A percentile compares a stretch with the other conserved stretches of the same genome.
These are phyloP conservation scores for Malus hybrid DNA, from an alignment of 331 rosid genomes.

Conservation along the genomic window DNA sequence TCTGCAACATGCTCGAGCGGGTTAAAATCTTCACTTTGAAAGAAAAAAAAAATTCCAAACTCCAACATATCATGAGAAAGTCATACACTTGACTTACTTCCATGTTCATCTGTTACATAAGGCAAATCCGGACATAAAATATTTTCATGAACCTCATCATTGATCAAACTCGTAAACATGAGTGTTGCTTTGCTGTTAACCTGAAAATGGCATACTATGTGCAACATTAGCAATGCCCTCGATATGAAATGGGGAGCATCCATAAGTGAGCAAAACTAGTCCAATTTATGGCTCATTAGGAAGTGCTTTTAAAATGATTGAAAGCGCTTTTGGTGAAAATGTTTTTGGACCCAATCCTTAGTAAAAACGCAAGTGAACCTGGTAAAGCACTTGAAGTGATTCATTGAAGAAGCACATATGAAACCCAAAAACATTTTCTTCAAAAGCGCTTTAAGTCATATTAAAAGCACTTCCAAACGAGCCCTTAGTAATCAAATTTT, in stretches of 20 bases:
- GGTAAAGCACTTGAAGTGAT: too few species aligned
- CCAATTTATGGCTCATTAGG: not conserved
- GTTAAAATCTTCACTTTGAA: conserved; percentile 5
- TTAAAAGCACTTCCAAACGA: too few species aligned
- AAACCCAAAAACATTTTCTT: too few species aligned
- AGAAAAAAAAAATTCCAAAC: not conserved
- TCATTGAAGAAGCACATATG: too few species aligned
- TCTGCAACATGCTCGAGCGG: conserved; percentile 37
- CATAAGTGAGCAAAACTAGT: not conserved
- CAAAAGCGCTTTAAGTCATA: too few species aligned
- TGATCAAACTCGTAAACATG: conserved; percentile 60
- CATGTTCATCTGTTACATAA: conserved; percentile 86
- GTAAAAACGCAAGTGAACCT: not conserved
- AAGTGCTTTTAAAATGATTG: too few species aligned
- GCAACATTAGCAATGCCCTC: conserved; percentile 28
- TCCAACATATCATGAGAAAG: conserved; percentile 5
- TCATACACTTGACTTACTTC: conserved; percentile 62
- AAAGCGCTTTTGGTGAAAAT: too few species aligned
- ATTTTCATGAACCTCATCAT: conserved; percentile 71
- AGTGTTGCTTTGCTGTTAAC: conserved; percentile 86
- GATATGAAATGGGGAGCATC: not conserved
- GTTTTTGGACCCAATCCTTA: too few species aligned
- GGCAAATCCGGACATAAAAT: conserved; percentile 91
- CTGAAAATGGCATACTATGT: conserved; percentile 38
- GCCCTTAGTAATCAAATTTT: not conserved